Conservation (phyloP, 257 asterid species). For the Sherardia arvensis region DNA sequence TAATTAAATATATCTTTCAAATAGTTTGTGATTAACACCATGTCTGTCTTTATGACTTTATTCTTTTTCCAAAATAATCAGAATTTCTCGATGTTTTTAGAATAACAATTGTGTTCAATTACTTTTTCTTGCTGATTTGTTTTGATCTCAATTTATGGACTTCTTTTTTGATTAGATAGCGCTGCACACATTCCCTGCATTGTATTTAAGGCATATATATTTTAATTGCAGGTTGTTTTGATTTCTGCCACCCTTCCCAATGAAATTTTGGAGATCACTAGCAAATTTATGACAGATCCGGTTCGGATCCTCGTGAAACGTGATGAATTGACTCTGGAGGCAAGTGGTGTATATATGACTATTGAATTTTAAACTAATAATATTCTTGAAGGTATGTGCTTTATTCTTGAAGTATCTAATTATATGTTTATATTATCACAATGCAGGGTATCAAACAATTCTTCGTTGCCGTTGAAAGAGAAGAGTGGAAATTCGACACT, state of each 20-base stretch:
- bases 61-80: not conserved
- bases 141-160: not conserved
- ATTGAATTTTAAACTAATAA: not conserved
- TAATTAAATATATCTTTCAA: not conserved
- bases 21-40: not conserved
- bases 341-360: constrained; percentile 7
- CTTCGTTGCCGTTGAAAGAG: constrained; percentile 93
- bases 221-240: constrained; percentile 64
- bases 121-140: not conserved
- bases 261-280: constrained; percentile 89
- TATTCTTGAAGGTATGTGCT: not conserved
- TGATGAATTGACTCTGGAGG: constrained; percentile 99
- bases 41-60: not conserved
- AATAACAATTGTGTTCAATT: not conserved
- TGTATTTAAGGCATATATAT: not conserved
- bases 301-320: constrained; percentile 96
- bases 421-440: not conserved
- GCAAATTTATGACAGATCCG: constrained; percentile 99
- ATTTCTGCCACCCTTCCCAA: constrained; percentile 98
- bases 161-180: not conserved
- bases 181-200: not conserved
- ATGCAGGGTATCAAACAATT: constrained; percentile 94
- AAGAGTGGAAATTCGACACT: constrained; percentile 96
- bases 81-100: not conserved
- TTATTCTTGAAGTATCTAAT: not conserved